Conservation (phyloP, 2,329 filamentous ascomycete species). For the Phialophora macrospora region DNA sequence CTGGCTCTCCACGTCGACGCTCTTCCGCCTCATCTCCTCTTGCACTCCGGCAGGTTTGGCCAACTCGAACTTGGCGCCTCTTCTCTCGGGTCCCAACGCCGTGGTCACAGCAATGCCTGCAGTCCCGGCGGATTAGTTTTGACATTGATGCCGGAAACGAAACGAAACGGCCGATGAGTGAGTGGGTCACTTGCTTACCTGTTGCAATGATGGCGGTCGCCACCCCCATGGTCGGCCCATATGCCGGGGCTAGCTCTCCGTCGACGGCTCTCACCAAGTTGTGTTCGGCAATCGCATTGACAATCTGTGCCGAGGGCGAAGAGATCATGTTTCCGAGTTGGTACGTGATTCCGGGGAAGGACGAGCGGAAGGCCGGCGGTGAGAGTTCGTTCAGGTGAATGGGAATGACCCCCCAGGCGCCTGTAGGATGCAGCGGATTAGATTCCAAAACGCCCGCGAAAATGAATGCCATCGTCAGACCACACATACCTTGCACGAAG, state of each 20-base stretch:
- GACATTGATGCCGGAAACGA: background rate
- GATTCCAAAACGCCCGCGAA: background rate
- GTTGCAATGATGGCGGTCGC: conserved; percentile 76
- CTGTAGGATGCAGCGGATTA: conserved; percentile 51
- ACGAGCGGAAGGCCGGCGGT: conserved; percentile 73
- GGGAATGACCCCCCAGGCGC: conserved; percentile 71
- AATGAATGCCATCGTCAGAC: background rate
- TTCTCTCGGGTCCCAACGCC: conserved; percentile 74
- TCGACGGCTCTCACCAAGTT: conserved; percentile 59
- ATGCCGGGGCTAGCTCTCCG: conserved; percentile 68
- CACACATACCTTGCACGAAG: conserved; percentile 14
- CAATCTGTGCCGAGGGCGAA: conserved; percentile 73
- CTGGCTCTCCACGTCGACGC: conserved; percentile 21
- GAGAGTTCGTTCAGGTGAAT: conserved; percentile 79
- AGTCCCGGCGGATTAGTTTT: background rate
- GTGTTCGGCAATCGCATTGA: conserved; percentile 73
- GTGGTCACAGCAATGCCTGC: conserved; percentile 69
- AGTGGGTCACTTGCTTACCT: background rate
- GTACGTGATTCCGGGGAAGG: conserved; percentile 74
- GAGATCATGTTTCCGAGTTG: conserved; percentile 78
- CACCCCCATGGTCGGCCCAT: conserved; percentile 75
- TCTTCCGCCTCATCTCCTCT: conserved; percentile 23
- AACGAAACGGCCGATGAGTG: background rate
- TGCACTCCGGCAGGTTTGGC: conserved; percentile 56
- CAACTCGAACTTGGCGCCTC: conserved; percentile 71